Base-by-base conservation (phyloP, 2,329 filamentous ascomycete genomes). In the Clarireedia monteithiana region DNA sequence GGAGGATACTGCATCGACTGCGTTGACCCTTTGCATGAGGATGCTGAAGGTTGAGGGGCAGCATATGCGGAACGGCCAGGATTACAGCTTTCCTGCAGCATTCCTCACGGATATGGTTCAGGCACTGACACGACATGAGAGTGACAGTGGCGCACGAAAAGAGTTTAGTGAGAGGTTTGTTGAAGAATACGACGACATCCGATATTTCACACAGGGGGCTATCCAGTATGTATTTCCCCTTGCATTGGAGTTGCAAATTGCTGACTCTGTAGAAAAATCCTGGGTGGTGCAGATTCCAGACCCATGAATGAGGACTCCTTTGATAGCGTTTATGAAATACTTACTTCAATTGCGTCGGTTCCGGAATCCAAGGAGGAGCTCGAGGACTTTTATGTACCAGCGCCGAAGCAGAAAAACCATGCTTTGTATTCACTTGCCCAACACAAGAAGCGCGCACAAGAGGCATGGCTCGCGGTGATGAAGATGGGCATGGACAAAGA, bases 381-480 rank as follows among this genome's bases (percentile, higher is more conserved):
- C 6, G 78, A 84, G 59, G 78, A 83, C 60, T 89, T 89, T 67
- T 92, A 85, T 67, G 73, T 85, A 47, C 73, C 79, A 42, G 72
- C 78, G 51, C 85, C 86, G 7, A 77, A 80, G 64, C 86, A 86
- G 70, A 84, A 83, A 65, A 83, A 84, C 55, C 85, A 89, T 62
- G 73, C 78, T 15, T 73, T 91, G 12, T 76, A 77, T 48, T 88
- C 85, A 2, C 72, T 86, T 6, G 77, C 78, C 14, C 80, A 86
- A 58, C 88, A 91, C 73, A 92, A 88, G 72, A 87, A 82, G 66
- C 82, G 84, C 63, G 89, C 88, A 0, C 91, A 96, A 69, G 86
- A 90, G 57, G 88, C 90, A 3, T 97, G 92, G 92, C 74, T 96
- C 17, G 80, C 86, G 3, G 72, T 96, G 23, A 82, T 97, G 67